Conservation (phyloP, 345 rosid genomes). For the Eucalyptus regnans region DNA sequence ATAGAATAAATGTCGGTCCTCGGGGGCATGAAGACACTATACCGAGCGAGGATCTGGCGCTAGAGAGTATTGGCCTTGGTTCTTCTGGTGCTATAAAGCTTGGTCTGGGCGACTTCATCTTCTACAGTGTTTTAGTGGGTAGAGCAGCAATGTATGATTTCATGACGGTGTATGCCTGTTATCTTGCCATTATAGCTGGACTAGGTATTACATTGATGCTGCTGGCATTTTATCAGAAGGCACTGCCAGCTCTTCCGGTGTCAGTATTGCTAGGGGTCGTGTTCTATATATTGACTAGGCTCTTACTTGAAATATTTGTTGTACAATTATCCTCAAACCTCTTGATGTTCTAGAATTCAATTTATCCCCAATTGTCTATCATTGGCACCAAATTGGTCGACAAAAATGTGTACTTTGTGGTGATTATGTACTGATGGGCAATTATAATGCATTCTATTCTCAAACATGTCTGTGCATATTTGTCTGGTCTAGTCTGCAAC, state of each 20-base stretch:
- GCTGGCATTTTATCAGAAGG: slow-evolving; percentile 77
- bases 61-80: slow-evolving; percentile 91
- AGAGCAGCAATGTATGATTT: slow-evolving; percentile 94
- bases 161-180: slow-evolving; percentile 92
- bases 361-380: background rate
- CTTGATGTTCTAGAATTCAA: slow-evolving; percentile 53
- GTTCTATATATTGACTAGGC: slow-evolving; percentile 63
- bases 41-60: slow-evolving; percentile 26
- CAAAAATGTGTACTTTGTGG: background rate
- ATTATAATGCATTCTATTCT: background rate
- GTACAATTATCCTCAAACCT: slow-evolving; percentile 73
- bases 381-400: background rate
- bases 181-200: slow-evolving; percentile 88
- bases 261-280: slow-evolving; percentile 71
- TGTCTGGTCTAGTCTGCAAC: background rate
- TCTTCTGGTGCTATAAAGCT: slow-evolving; percentile 85
- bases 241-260: slow-evolving; percentile 90
- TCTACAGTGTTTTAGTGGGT: slow-evolving; percentile 90
- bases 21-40: slow-evolving; percentile 7
- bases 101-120: slow-evolving; percentile 90
- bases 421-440: background rate
- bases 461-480: background rate
- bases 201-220: slow-evolving; percentile 80
- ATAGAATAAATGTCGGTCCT: slow-evolving; percentile 1
- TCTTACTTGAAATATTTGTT: slow-evolving; percentile 61